phyloP scores from a whole-genome alignment of 2,329 filamentous ascomycete genomes.

The Diaporthe batatas region DNA sequence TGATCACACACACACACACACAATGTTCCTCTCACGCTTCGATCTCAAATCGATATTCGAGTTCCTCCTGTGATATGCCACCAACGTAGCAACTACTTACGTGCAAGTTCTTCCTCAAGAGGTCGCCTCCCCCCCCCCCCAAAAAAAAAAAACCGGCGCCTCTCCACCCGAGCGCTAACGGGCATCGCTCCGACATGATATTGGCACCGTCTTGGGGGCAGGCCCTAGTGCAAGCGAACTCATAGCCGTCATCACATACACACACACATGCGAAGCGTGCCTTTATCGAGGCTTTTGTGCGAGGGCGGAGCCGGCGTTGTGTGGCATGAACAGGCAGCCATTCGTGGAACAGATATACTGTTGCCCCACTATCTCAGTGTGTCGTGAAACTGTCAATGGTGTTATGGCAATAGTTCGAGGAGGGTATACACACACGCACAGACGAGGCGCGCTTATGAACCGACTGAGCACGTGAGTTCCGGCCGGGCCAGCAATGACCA shows the following conservation, averaged over 20 bases:
- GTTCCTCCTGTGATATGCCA: constrained; percentile 15
- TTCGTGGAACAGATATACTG: neutral
- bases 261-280: neutral
- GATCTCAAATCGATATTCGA: neutral
- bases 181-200: constrained; percentile 7
- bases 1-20: constrained; percentile 1
- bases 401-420: neutral
- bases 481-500: neutral
- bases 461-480: neutral
- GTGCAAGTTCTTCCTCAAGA: neutral
- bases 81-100: neutral
- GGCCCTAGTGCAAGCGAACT: neutral
- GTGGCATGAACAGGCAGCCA: neutral
- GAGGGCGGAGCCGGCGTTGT: neutral
- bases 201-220: neutral
- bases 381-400: neutral
- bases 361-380: neutral
- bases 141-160: neutral
- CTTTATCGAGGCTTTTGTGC: neutral
- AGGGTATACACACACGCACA: neutral
- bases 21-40: neutral
- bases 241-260: neutral
- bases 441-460: neutral
- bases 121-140: too few relatives aligned
- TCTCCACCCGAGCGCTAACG: constrained; percentile 28